Evolutionary conservation across 2,329 filamentous ascomycete species (phyloP), one percentile per base, ranked within the genome.

Genomic region (Fusarium scirpi): DNA sequence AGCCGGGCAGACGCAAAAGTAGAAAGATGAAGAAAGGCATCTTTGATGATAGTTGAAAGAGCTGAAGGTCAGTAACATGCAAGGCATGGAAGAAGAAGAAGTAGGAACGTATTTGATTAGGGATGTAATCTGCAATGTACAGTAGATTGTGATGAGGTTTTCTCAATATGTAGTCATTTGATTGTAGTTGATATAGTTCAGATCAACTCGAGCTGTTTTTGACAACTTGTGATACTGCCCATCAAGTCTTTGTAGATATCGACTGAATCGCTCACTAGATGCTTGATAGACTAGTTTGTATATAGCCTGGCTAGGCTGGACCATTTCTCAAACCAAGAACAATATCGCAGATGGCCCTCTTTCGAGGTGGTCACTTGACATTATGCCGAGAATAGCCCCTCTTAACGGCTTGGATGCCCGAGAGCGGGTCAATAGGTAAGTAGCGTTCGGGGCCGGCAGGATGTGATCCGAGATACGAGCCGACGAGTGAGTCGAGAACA

Each of bases 381-480:
- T 38, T 53, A 43, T 52, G 58, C 72, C 67, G 72, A 67, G 57
- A 41, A 40, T 58, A 67, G 25, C 54, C 51, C 49, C 58, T 40
- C 51, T 49, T 12, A 38, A 63, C 48, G 45, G 55, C 56, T 61
- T 70, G 46, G 52, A 55, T 60, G 66, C 46, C 68, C 68, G 68
- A 74, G 48, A 62, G 63, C 48, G 62, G 72, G 54, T 57, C 68
- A 64, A 45, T 27, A 34, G 11, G 51, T 55, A 65, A 58, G 43
- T 34, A 34, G 11, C 24, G 10, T 41, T 40, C 45, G 64, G 60
- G 59, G 38, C 54, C 68, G 54, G 60, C 40, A 54, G 34, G 40
- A 56, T 25, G 11, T 13, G 43, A 55, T 40, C 68, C 60, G 58
- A 43, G 18, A 53, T 24, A 30, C 12, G 30, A 45, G 56, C 48